Evolutionary conservation across 768 basidiomycete species (phyloP).

Genomic region (Leccinum disarticulatum): DNA sequence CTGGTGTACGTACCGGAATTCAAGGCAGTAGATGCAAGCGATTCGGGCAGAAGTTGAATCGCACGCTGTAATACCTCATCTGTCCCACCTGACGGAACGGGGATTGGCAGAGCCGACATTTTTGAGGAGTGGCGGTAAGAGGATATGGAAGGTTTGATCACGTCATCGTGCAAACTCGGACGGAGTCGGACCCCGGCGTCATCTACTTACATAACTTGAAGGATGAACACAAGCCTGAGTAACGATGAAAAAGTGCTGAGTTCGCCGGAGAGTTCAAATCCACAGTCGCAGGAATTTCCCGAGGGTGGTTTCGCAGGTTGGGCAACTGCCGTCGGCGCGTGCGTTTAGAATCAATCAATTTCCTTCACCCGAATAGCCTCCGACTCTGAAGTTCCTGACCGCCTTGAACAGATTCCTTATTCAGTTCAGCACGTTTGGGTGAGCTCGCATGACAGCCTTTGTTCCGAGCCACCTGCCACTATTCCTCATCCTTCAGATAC

Average conservation of each 20-base stretch:
- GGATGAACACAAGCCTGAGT: not conserved
- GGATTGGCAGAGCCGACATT: no score
- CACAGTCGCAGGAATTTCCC: slow-evolving; percentile 12
- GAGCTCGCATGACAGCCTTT: not conserved
- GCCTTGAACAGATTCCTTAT: slow-evolving; percentile 33
- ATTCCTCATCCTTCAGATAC: slow-evolving; percentile 25
- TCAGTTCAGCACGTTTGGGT: slow-evolving; percentile 42
- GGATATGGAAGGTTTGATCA: no score
- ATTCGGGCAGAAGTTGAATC: not conserved
- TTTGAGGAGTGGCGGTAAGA: no score
- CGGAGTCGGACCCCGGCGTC: no score
- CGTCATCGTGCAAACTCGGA: no score
- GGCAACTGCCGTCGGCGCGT: slow-evolving; percentile 35
- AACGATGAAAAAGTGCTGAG: not conserved
- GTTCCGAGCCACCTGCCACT: not conserved
- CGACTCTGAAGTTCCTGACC: not conserved
- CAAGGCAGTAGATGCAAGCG: not conserved
- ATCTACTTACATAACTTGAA: no score
- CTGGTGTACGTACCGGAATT: not conserved
- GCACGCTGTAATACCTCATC: not conserved
- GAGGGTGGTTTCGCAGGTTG: slow-evolving; percentile 33
- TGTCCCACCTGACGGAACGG: no score
- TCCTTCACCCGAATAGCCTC: not conserved
- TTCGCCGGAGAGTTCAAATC: not conserved
- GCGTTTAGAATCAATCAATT: slow-evolving; percentile 1